Evolutionary conservation across 768 basidiomycete genomes (phyloP), one percentile per base, ranked within the genome.

Genomic region (Gloeophyllum trabeum): DNA sequence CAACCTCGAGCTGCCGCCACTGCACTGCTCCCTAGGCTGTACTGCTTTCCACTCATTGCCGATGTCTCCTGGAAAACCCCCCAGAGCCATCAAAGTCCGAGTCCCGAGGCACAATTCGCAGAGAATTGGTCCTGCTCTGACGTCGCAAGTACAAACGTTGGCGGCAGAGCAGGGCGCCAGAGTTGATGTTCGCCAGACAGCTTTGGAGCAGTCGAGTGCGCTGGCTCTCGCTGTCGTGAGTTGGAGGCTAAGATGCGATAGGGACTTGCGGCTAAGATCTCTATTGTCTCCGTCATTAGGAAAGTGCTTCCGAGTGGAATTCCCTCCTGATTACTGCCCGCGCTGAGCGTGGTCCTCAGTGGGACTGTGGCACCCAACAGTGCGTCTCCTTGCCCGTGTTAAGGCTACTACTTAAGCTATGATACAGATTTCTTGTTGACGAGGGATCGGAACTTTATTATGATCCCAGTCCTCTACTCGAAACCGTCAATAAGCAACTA

Each of bases 361-460:
- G 86, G 86, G 87, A 90, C 56, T 67, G 88, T 28, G 83, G 83
- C 14, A 87, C 87, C 12, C 86, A 90, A 56, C 79, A 83, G 87
- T 89, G 50, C 50, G 82, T 70, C 38, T 20, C 21, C 4, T 18
- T 20, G 23, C 3, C 7, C 10, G 28, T 32, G n/a, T n/a, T n/a
- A n/a, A n/a, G n/a, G n/a, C n/a, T n/a, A n/a, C n/a, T n/a, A n/a
- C n/a, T 24, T 22, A 4, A 34, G 10, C 18, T 35, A 22, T 18
- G 37, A 3, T 21, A 25, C 45, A 89, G 85, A 50, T 89, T 86
- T 55, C 67, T 77, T n/a, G 79, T 86, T 2, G 86, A 89, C 52
- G 64, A 75, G 55, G 66, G 70, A 44, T 85, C 85, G 3, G 70
- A 77, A 16, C 62, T 89, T 14, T 86, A 83, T 55, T 89, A 81